Conservation (phyloP, 495 filamentous ascomycete genomes). For the Tetracladium marchalianum region DNA sequence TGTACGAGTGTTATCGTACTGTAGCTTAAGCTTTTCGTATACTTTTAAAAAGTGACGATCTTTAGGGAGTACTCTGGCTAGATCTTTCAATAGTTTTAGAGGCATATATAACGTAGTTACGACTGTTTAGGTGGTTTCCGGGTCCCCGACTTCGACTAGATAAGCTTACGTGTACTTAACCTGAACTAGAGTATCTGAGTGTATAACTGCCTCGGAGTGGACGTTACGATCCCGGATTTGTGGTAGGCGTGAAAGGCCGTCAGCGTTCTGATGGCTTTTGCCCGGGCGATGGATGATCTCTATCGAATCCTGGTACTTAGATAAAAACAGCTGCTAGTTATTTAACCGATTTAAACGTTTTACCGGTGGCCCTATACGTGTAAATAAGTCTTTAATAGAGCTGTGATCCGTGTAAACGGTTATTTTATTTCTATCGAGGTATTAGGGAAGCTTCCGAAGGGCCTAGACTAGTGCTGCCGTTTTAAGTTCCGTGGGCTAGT, state of each 20-base stretch:
- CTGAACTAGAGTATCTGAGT: too few species aligned
- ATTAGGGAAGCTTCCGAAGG: slow-evolving; percentile 2
- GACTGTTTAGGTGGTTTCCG: too few species aligned
- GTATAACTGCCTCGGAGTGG: too few species aligned
- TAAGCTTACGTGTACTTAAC: too few species aligned
- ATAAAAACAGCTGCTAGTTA: background rate
- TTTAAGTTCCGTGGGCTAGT: slow-evolving; percentile 8
- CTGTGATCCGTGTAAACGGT: slow-evolving; percentile 1
- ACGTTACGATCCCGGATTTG: too few species aligned
- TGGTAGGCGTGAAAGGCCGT: background rate
- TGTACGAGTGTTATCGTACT: too few species aligned
- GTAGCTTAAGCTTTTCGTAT: too few species aligned
- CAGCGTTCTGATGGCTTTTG: background rate
- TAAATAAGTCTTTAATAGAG: background rate
- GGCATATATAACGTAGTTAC: too few species aligned
- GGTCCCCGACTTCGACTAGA: too few species aligned
- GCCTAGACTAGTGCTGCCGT: background rate
- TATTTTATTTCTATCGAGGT: background rate
- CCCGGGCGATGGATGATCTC: background rate
- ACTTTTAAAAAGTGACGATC: too few species aligned
- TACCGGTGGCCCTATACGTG: background rate
- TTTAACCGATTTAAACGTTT: background rate
- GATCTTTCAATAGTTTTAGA: too few species aligned
- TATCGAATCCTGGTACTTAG: background rate
- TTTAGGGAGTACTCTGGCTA: too few species aligned